Percentiles rank a stretch among this genome's conserved stretches.
Conservation (phyloP, 352 stramenopile genomes). For the Phytophthora sp. region DNA sequence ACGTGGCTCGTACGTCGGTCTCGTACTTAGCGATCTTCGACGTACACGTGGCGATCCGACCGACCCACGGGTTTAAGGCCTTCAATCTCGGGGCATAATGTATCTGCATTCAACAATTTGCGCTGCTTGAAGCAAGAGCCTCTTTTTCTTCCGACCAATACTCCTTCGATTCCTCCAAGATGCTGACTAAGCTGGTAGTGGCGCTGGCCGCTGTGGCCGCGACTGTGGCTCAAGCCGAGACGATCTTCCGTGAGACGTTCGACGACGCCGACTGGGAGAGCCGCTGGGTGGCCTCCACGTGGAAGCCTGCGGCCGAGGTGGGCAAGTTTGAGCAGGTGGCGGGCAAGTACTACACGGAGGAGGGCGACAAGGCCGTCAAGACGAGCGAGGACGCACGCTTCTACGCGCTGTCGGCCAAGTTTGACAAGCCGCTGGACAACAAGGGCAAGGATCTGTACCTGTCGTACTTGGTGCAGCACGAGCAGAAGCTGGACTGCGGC, state of each 20-base stretch:
- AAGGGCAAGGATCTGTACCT: slow-evolving; percentile 91
- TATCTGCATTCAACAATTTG: slow-evolving; percentile 44
- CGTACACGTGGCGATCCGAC: slow-evolving; percentile 41
- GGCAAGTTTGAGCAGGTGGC: slow-evolving; percentile 95
- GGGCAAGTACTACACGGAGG: slow-evolving; percentile 93
- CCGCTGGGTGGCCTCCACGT: slow-evolving; percentile 92
- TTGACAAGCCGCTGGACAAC: slow-evolving; percentile 90
- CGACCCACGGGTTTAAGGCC: neutral
- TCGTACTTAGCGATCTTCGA: slow-evolving; percentile 22
- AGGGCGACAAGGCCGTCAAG: slow-evolving; percentile 95
- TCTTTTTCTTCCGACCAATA: no score
- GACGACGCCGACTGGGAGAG: slow-evolving; percentile 83
- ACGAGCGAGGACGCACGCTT: slow-evolving; percentile 95
- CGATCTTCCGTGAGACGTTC: slow-evolving; percentile 96
- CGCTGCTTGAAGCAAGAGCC: slow-evolving; percentile 24
- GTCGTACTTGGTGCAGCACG: slow-evolving; percentile 98
- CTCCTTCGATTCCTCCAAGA: slow-evolving; percentile 22
- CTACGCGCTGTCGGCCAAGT: slow-evolving; percentile 96
- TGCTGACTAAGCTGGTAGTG: slow-evolving; percentile 75
- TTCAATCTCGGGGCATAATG: no score
- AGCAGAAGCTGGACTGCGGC: slow-evolving; percentile 98
- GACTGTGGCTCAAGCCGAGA: slow-evolving; percentile 65
- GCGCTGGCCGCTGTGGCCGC: slow-evolving; percentile 56
- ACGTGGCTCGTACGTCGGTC: slow-evolving; percentile 20
- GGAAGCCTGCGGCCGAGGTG: slow-evolving; percentile 94